Evolutionary conservation across 1,284 basidiomycete genomes (phyloP).

Genomic region (Leccinum olivaceoglutinosum): DNA sequence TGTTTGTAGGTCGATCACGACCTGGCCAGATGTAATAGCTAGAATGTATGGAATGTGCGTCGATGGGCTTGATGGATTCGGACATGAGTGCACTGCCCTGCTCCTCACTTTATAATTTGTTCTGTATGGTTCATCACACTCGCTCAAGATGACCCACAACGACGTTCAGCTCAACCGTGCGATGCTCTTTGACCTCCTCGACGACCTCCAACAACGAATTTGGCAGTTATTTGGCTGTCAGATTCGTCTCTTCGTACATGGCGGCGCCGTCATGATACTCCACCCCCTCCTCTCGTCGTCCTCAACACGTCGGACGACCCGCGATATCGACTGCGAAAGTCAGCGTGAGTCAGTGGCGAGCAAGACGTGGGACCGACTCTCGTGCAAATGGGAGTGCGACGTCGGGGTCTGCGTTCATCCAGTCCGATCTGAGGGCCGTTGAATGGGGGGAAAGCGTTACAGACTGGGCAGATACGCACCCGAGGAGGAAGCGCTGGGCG

Average conservation of each 20-base stretch:
- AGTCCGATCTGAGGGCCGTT: slow-evolving; percentile 39
- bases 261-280: slow-evolving; percentile 65
- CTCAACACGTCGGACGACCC: slow-evolving; percentile 44
- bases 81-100: not conserved
- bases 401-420: slow-evolving; percentile 71
- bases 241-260: slow-evolving; percentile 58
- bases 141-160: slow-evolving; percentile 29
- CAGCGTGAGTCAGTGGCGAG: slow-evolving; percentile 8
- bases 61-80: slow-evolving; percentile 54
- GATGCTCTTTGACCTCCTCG: slow-evolving; percentile 40
- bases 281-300: slow-evolving; percentile 41
- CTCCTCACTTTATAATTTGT: not conserved
- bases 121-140: not conserved
- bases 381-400: slow-evolving; percentile 55
- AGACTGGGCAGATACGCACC: slow-evolving; percentile 24
- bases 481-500: slow-evolving; percentile 44
- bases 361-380: slow-evolving; percentile 41
- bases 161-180: slow-evolving; percentile 31
- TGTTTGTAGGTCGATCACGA: slow-evolving; percentile 89
- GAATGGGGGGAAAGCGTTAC: not conserved
- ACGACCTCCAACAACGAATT: slow-evolving; percentile 45
- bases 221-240: slow-evolving; percentile 38
- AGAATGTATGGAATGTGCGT: slow-evolving; percentile 71
- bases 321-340: slow-evolving; percentile 50
- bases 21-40: slow-evolving; percentile 69